Evolutionary conservation across 176 grass and related monocot species (phyloP).

Genomic region (Panicum miliaceum): DNA sequence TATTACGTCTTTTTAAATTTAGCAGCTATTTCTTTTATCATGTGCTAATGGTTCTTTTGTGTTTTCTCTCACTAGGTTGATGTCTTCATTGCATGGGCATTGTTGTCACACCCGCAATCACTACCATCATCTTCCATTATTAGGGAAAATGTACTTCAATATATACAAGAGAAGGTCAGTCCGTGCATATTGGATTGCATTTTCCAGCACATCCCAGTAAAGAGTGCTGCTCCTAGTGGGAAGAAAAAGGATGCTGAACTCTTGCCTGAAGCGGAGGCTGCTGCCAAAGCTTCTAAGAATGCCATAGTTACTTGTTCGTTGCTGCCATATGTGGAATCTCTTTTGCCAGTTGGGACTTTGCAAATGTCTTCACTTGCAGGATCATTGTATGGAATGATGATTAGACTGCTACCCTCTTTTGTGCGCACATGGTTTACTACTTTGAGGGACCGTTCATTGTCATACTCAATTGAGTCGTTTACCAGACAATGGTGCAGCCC

Average conservation of each 20-base stretch:
- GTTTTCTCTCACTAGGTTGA: slow-evolving; percentile 62
- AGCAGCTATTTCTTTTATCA: slow-evolving; percentile 23
- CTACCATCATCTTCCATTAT: slow-evolving; percentile 58
- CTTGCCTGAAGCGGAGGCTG: slow-evolving; percentile 66
- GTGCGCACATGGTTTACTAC: slow-evolving; percentile 87
- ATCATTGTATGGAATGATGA: slow-evolving; percentile 88
- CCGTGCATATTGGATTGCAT: slow-evolving; percentile 79
- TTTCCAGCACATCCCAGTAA: slow-evolving; percentile 93
- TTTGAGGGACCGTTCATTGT: slow-evolving; percentile 55
- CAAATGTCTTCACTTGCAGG: slow-evolving; percentile 87
- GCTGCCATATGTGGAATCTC: slow-evolving; percentile 67
- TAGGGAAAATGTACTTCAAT: slow-evolving; percentile 69
- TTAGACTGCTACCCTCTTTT: slow-evolving; percentile 85
- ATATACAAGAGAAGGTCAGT: slow-evolving; percentile 82
- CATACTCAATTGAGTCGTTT: slow-evolving; percentile 57
- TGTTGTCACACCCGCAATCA: slow-evolving; percentile 72
- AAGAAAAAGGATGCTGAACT: slow-evolving; percentile 89
- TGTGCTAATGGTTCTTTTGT: slow-evolving; percentile 35
- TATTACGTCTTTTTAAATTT: slow-evolving; percentile 9
- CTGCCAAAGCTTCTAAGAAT: slow-evolving; percentile 73
- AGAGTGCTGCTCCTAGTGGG: slow-evolving; percentile 36
- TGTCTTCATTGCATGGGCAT: slow-evolving; percentile 77
- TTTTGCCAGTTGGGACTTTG: slow-evolving; percentile 67
- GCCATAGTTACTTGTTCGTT: slow-evolving; percentile 67
- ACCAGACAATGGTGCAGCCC: slow-evolving; percentile 96